phyloP scores from a whole-genome alignment of 768 basidiomycete genomes.

The Naganishia onofrii region DNA sequence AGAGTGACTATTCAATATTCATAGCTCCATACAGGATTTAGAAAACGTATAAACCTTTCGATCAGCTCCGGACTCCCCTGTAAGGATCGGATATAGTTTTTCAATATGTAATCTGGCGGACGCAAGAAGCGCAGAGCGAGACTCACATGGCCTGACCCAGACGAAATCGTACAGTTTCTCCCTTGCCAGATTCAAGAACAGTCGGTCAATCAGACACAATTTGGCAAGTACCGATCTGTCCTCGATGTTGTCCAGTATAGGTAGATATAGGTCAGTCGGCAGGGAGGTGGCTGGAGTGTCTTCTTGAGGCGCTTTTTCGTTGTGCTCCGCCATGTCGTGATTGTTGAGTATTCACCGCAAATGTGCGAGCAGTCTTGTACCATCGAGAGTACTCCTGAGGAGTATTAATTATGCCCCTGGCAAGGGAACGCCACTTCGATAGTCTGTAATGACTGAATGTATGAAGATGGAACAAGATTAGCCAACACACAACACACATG shows the following conservation, averaged over 20 bases:
- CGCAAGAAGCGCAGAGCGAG: background rate
- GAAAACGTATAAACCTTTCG: background rate
- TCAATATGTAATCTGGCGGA: background rate
- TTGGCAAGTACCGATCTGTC: slow-evolving; percentile 17
- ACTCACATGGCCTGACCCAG: slow-evolving; percentile 32
- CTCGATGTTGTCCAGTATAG: slow-evolving; percentile 22
- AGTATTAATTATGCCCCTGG: too few relatives aligned
- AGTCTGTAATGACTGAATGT: too few relatives aligned
- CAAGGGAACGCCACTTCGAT: too few relatives aligned
- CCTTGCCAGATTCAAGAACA: slow-evolving; percentile 29
- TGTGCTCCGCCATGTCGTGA: background rate
- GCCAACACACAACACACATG: background rate
- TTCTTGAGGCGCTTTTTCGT: background rate
- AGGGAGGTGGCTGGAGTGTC: background rate
- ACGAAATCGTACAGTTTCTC: slow-evolving; percentile 25
- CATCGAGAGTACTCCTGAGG: too few relatives aligned
- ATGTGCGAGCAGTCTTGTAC: too few relatives aligned
- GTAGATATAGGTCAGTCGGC: slow-evolving; percentile 21
- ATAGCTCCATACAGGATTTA: too few relatives aligned
- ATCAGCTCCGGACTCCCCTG: slow-evolving; percentile 23
- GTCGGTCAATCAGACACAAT: slow-evolving; percentile 17
- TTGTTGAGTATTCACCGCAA: too few relatives aligned
- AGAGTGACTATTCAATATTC: too few relatives aligned
- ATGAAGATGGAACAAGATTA: background rate
- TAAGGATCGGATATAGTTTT: background rate